phyloP scores from a whole-genome alignment of 1,284 basidiomycete species.

The Laetiporus sulphureus region DNA sequence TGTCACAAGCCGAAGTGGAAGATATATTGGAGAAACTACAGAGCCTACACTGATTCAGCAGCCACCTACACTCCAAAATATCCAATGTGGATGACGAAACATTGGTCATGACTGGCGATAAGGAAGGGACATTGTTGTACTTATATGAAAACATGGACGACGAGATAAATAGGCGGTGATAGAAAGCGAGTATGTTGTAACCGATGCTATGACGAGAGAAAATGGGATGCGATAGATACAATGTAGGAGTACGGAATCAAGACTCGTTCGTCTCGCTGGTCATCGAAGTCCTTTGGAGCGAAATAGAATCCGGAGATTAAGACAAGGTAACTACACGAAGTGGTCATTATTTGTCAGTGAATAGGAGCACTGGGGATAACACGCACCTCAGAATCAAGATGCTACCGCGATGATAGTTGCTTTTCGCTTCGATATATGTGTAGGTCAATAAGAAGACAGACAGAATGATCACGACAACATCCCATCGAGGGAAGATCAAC shows the following conservation, averaged over 20 bases:
- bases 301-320: constrained; percentile 77
- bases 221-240: neutral
- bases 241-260: constrained; percentile 2
- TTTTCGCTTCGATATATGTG: constrained; percentile 97
- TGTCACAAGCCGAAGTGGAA: constrained; percentile 38
- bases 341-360: constrained; percentile 1
- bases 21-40: constrained; percentile 54
- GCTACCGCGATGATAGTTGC: constrained; percentile 94
- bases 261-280: constrained; percentile 6
- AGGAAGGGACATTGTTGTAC: too few relatives aligned
- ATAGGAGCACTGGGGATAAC: too few relatives aligned
- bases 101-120: constrained; percentile 1
- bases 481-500: constrained; percentile 98
- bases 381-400: constrained; percentile 84
- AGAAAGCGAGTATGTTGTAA: constrained; percentile 4
- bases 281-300: constrained; percentile 40
- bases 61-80: neutral
- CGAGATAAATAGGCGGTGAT: too few relatives aligned
- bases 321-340: constrained; percentile 60
- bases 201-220: neutral
- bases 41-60: constrained; percentile 44
- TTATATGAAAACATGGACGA: too few relatives aligned
- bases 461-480: constrained; percentile 91
- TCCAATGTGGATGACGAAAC: constrained; percentile 2
- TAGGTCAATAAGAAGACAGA: constrained; percentile 98